Percentiles rank a stretch among this genome's conserved stretches.
Evolutionary conservation across 495 filamentous ascomycete genomes (phyloP).

Genomic region (Parachaetomium inaequale): DNA sequence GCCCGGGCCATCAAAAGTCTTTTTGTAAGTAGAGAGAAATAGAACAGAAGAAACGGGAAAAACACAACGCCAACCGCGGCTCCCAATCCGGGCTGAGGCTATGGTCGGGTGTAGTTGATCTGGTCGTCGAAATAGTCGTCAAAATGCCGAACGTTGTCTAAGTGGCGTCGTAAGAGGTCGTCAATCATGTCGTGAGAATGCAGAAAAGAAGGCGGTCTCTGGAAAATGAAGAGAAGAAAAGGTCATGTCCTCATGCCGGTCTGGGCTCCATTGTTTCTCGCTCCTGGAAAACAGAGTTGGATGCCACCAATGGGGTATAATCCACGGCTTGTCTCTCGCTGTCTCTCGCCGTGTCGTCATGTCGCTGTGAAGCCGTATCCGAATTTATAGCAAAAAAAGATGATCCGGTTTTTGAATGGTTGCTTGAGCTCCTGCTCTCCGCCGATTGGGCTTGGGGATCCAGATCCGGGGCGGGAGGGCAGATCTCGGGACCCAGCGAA

Average conservation of each 20-base stretch:
- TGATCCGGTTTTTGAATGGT: constrained; percentile 11
- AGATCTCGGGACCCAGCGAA: constrained; percentile 16
- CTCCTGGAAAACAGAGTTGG: constrained; percentile 20
- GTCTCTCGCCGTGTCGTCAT: constrained; percentile 16
- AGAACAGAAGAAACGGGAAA: background rate
- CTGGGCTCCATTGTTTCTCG: background rate
- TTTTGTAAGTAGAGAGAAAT: background rate
- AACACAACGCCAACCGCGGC: background rate
- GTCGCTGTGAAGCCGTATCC: constrained; percentile 49
- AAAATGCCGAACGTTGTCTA: constrained; percentile 30
- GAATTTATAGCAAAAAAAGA: constrained; percentile 41
- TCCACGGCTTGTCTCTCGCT: constrained; percentile 21
- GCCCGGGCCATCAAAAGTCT: constrained; percentile 7
- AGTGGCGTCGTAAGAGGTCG: constrained; percentile 25
- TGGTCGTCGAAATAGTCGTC: constrained; percentile 15
- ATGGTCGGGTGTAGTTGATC: background rate
- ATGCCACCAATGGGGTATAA: constrained; percentile 30
- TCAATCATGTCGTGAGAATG: constrained; percentile 36
- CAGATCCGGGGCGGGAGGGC: constrained; percentile 9
- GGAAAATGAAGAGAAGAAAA: constrained; percentile 4
- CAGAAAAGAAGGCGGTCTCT: constrained; percentile 7
- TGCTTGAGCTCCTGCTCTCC: constrained; percentile 8
- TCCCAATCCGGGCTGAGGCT: background rate
- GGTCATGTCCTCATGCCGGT: constrained; percentile 13
- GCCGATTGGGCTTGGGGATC: constrained; percentile 8